Base-by-base conservation (phyloP, 169 alveolate genomes). In the Theileria sp. region DNA sequence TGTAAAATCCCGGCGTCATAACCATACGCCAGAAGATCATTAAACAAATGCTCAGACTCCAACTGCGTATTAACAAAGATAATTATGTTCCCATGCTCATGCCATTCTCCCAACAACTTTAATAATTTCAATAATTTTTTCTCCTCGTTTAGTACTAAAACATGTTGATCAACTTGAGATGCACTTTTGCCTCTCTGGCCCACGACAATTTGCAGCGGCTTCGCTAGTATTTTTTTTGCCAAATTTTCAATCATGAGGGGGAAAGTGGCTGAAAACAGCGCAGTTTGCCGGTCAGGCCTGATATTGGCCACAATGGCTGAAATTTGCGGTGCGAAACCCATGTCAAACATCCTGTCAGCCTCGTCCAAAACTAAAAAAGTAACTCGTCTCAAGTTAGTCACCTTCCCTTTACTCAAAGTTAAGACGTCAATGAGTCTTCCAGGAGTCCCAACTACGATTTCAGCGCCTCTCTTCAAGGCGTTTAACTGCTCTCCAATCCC, bases 241-340 rank as follows among this genome's bases (percentile, higher is more conserved):
- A 98, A 86, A 26, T 88, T 86, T 86, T 97, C 99, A 13, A 98
- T 97, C 64, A 94, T 87, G 64, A 95, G 93, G 0, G 99, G 99
- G 89, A 98, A 98, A 6, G 99, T 98, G 1, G 99, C 99, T 25
- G 99, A 96, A 82, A 98, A 97, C 94, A 98, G 95, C 13, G 97
- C 98, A 62, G 97, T 93, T 89, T 98, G 98, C 68, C 97, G 94
- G 71, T 96, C 99, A 15, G 97, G 96, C 70, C 99, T 81, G 23
- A 93, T 93, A 69, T 94, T 94, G 51, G 88, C 93, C 26, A 97
- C 80, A 25, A 98, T 97, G 79, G 96, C 94, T 6, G 92, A 81
- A 3, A 97, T 96, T 87, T 98, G 99, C 62, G 99, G 99, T 87
- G 97, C 99, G 89, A 98, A 98, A 6, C 99, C 99, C 98, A 97